phyloP scores from a whole-genome alignment of 1,139 yeast genomes.

The Zhuliangozyma parablackwelliae region DNA sequence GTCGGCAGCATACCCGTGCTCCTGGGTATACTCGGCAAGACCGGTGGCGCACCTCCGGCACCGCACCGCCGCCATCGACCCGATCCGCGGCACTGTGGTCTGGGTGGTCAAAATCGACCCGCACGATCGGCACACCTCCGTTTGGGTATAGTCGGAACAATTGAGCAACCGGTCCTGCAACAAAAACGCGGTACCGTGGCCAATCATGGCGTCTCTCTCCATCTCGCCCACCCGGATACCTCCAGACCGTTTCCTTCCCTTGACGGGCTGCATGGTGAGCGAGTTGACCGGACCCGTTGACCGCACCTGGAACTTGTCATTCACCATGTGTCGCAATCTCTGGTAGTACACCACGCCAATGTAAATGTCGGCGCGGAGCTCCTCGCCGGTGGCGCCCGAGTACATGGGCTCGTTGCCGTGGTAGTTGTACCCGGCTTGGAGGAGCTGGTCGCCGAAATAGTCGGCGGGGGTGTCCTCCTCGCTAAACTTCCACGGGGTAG shows the following conservation, averaged over 20 bases:
- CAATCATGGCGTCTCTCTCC: slow-evolving; percentile 99
- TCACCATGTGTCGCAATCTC: slow-evolving; percentile 98
- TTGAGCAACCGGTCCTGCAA: slow-evolving; percentile 92
- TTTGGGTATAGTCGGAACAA: slow-evolving; percentile 93
- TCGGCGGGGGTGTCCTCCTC: slow-evolving; percentile 97
- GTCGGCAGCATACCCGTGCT: slow-evolving; percentile 52
- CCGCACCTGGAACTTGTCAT: slow-evolving; percentile 98
- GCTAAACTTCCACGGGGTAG: slow-evolving; percentile 93
- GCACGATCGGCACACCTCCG: slow-evolving; percentile 86
- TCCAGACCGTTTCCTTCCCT: slow-evolving; percentile 98
- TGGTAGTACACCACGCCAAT: slow-evolving; percentile 97
- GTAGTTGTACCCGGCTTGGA: slow-evolving; percentile 86
- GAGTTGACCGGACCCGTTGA: slow-evolving; percentile 98
- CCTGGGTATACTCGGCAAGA: slow-evolving; percentile 39
- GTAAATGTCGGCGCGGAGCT: slow-evolving; percentile 90
- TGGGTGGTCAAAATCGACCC: slow-evolving; percentile 91
- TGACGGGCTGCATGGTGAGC: slow-evolving; percentile 98
- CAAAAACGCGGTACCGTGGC: slow-evolving; percentile 97
- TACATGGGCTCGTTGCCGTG: slow-evolving; percentile 99
- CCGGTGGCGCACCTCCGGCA: slow-evolving; percentile 89
- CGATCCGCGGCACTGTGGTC: slow-evolving; percentile 85
- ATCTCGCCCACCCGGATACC: slow-evolving; percentile 99
- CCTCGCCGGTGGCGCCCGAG: slow-evolving; percentile 98
- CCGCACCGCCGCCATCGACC: slow-evolving; percentile 69
- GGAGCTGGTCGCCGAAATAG: slow-evolving; percentile 90